Percentiles rank a stretch among this genome's conserved stretches.
phyloP scores from a whole-genome alignment of 1,284 basidiomycete species.

The Exobasidium rhododendri region DNA sequence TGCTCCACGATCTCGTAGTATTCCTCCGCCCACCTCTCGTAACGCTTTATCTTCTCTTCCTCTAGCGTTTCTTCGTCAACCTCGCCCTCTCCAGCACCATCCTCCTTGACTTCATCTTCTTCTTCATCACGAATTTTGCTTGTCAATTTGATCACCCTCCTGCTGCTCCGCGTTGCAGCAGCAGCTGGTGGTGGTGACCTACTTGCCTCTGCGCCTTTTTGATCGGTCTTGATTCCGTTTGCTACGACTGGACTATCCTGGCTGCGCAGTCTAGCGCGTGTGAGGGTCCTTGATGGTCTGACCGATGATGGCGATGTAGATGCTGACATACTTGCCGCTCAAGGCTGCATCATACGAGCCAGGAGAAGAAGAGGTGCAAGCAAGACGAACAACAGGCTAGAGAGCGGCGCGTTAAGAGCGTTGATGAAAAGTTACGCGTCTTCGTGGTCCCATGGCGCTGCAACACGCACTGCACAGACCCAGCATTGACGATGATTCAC shows the following conservation, averaged over 20 bases:
- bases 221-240: neutral
- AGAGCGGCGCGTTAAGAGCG: too few relatives aligned
- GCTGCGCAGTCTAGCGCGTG: neutral
- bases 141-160: neutral
- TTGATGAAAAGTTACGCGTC: too few relatives aligned
- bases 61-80: constrained; percentile 14
- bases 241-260: neutral
- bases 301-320: too few relatives aligned
- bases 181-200: neutral
- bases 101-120: neutral
- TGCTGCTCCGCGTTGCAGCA: neutral
- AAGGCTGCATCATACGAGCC: too few relatives aligned
- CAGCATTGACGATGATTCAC: too few relatives aligned
- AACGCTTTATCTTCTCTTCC: constrained; percentile 30
- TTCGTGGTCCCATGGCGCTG: too few relatives aligned
- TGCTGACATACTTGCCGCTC: too few relatives aligned
- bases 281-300: neutral
- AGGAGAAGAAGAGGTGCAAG: too few relatives aligned
- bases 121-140: neutral
- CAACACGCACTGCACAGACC: too few relatives aligned
- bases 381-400: too few relatives aligned
- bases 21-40: constrained; percentile 46
- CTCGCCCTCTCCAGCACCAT: constrained; percentile 7
- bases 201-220: neutral
- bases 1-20: constrained; percentile 67